phyloP scores from a whole-genome alignment of 805 yeast genomes.

The Candida sakaeoensis region DNA sequence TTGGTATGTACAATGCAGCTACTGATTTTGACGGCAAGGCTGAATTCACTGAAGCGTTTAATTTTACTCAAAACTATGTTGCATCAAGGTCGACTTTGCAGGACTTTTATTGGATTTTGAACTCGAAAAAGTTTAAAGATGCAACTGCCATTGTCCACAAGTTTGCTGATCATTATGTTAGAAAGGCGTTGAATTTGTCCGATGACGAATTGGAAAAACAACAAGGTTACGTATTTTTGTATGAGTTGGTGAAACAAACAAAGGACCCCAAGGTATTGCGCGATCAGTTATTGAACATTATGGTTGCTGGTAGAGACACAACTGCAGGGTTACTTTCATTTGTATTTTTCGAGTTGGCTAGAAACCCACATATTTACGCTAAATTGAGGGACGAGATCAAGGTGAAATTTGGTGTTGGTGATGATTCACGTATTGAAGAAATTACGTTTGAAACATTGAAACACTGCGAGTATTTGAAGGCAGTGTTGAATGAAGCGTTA shows the following conservation, averaged over 20 bases:
- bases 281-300: conserved; percentile 38
- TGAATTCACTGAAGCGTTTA: conserved; percentile 34
- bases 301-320: conserved; percentile 42
- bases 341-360: conserved; percentile 30
- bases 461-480: conserved; percentile 36
- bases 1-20: conserved; percentile 15
- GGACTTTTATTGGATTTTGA: conserved; percentile 22
- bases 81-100: conserved; percentile 25
- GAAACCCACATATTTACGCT: conserved; percentile 29
- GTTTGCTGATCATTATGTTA: conserved; percentile 27
- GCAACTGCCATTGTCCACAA: conserved; percentile 23
- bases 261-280: conserved; percentile 32
- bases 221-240: conserved; percentile 33
- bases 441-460: conserved; percentile 36
- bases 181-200: conserved; percentile 25
- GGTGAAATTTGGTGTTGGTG: conserved; percentile 29
- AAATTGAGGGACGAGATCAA: conserved; percentile 29
- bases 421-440: conserved; percentile 23
- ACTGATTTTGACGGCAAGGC: conserved; percentile 27
- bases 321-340: conserved; percentile 39
- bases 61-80: conserved; percentile 27
- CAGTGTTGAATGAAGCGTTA: conserved; percentile 32
- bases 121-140: conserved; percentile 19
- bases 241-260: conserved; percentile 36
- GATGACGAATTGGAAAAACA: conserved; percentile 24